These are phyloP conservation scores for Metschnikowia hibisci DNA, from an alignment of 805 yeast species.

Conservation along the genomic window DNA sequence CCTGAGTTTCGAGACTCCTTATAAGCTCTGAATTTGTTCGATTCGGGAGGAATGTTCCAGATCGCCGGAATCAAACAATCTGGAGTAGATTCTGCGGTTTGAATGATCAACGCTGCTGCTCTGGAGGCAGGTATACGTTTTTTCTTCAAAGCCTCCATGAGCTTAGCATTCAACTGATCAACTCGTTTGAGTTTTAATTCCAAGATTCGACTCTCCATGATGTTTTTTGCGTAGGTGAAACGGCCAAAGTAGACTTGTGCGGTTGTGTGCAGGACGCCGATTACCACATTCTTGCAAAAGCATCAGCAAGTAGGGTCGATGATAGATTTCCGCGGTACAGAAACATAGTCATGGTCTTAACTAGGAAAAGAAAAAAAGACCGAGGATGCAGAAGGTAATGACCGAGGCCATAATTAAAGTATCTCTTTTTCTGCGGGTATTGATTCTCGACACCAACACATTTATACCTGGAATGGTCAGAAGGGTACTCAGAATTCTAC, in stretches of 20 bases:
- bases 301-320: neutral
- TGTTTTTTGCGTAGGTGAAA: neutral
- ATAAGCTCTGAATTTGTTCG: constrained; percentile 31
- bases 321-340: constrained; percentile 6
- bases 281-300: constrained; percentile 3
- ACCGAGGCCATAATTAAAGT: constrained; percentile 76
- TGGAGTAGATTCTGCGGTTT: constrained; percentile 40
- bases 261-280: neutral
- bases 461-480: constrained; percentile 80
- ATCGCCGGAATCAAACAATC: constrained; percentile 46
- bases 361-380: constrained; percentile 47
- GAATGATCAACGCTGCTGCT: constrained; percentile 48
- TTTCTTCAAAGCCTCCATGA: constrained; percentile 47
- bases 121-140: constrained; percentile 64
- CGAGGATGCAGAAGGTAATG: constrained; percentile 66
- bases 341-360: too few species aligned
- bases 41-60: constrained; percentile 37
- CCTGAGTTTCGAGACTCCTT: constrained; percentile 13
- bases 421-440: constrained; percentile 85
- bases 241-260: neutral
- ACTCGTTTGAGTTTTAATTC: constrained; percentile 58
- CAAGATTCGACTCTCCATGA: constrained; percentile 40
- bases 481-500: constrained; percentile 56
- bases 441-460: constrained; percentile 69
- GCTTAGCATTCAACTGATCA: constrained; percentile 50